phyloP scores from a whole-genome alignment of 75 land plant genomes.

The Sequoia sempervirens region DNA sequence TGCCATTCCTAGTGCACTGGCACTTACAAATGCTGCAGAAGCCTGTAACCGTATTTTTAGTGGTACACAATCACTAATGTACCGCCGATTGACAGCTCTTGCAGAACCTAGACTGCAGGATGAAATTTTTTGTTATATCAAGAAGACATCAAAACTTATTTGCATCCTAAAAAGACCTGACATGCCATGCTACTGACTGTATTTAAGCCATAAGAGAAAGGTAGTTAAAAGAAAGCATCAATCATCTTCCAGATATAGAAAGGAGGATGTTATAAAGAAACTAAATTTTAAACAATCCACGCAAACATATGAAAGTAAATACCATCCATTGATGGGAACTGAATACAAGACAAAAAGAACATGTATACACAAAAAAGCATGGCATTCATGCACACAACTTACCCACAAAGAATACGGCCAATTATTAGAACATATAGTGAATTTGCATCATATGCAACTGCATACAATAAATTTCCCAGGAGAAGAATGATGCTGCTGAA shows the following conservation, averaged over 20 bases:
- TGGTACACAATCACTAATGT: conserved; percentile 74
- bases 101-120: conserved; percentile 66
- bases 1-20: conserved; percentile 83
- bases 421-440: conserved; percentile 44
- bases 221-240: neutral
- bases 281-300: neutral
- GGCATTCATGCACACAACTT: conserved; percentile 9
- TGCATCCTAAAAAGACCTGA: neutral
- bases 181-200: neutral
- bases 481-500: conserved; percentile 63
- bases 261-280: neutral
- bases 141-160: neutral
- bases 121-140: neutral
- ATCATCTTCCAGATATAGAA: neutral
- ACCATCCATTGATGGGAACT: neutral
- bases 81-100: conserved; percentile 73
- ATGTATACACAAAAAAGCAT: neutral
- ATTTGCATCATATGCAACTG: conserved; percentile 54
- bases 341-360: neutral
- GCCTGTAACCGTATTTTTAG: conserved; percentile 51
- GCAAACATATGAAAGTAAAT: neutral
- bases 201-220: neutral
- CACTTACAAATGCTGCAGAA: conserved; percentile 78
- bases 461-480: conserved; percentile 53
- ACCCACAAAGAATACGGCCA: conserved; percentile 77